These are phyloP conservation scores for Penicillium egyptiacum DNA, from an alignment of 495 filamentous ascomycete species.

Conservation along the genomic window DNA sequence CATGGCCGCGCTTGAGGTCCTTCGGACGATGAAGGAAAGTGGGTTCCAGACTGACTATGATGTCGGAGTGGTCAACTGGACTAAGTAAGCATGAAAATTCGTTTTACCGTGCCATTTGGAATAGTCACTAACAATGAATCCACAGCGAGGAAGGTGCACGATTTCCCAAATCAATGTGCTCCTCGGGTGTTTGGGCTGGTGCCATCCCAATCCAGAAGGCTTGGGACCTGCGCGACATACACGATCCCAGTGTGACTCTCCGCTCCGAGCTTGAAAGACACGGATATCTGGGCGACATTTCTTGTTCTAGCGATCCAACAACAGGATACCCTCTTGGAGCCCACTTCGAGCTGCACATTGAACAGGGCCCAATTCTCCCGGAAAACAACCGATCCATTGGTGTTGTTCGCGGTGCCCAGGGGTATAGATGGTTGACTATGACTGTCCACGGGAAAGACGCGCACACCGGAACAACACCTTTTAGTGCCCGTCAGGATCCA, in stretches of 20 bases:
- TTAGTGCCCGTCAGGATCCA: constrained; percentile 53
- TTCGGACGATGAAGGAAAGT: constrained; percentile 64
- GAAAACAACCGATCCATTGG: constrained; percentile 57
- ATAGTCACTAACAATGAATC: constrained; percentile 22
- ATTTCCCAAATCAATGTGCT: constrained; percentile 73
- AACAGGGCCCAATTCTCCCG: constrained; percentile 71
- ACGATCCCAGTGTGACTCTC: constrained; percentile 52
- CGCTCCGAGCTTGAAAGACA: constrained; percentile 61
- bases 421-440: constrained; percentile 64
- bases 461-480: constrained; percentile 74
- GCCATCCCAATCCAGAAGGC: constrained; percentile 60
- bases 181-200: constrained; percentile 73
- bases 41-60: constrained; percentile 61
- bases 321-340: constrained; percentile 54
- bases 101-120: not conserved
- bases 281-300: constrained; percentile 60
- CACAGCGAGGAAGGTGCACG: constrained; percentile 71
- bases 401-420: constrained; percentile 62
- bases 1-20: constrained; percentile 65
- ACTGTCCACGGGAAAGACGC: constrained; percentile 60
- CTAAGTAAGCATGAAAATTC: constrained; percentile 45
- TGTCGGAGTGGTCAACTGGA: constrained; percentile 73
- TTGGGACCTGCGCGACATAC: constrained; percentile 55
- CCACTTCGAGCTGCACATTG: constrained; percentile 80
- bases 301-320: constrained; percentile 38